phyloP scores from a whole-genome alignment of 2,329 filamentous ascomycete genomes.

The Thermomyces lanuginosus region DNA sequence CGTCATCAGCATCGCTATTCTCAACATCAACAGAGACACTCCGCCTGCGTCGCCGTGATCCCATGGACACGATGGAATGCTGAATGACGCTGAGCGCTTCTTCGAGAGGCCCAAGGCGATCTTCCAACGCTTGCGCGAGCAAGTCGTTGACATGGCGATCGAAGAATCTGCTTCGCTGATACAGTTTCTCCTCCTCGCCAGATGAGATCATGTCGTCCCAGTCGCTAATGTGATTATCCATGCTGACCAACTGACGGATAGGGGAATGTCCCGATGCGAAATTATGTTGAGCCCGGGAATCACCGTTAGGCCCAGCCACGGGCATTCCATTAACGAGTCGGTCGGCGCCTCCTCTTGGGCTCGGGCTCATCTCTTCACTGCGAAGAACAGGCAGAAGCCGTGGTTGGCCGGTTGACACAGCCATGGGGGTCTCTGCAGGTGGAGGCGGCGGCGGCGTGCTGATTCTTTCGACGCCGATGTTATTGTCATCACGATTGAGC shows the following conservation, averaged over 20 bases:
- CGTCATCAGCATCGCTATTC: constrained; percentile 87
- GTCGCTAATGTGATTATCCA: constrained; percentile 56
- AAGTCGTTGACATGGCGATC: constrained; percentile 78
- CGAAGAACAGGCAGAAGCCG: constrained; percentile 33
- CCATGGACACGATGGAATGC: constrained; percentile 45
- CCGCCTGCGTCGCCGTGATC: constrained; percentile 41
- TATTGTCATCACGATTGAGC: constrained; percentile 56
- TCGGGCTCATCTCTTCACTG: constrained; percentile 59
- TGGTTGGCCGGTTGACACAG: constrained; percentile 33
- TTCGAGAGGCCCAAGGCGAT: constrained; percentile 66
- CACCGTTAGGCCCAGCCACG: constrained; percentile 20
- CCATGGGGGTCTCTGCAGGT: constrained; percentile 23
- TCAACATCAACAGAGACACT: constrained; percentile 52
- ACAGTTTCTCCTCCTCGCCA: constrained; percentile 67
- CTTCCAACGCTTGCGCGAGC: constrained; percentile 60
- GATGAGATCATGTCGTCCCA: constrained; percentile 81
- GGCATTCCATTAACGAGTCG: constrained; percentile 31
- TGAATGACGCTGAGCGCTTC: constrained; percentile 63
- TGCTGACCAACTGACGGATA: constrained; percentile 47
- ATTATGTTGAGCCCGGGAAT: constrained; percentile 24
- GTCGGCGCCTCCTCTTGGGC: constrained; percentile 40
- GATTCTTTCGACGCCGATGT: constrained; percentile 55
- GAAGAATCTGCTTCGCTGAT: constrained; percentile 71
- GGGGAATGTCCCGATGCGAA: constrained; percentile 40
- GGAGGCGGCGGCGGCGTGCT: constrained; percentile 18